These are phyloP conservation scores for Talaromyces stipitatus DNA, from an alignment of 495 filamentous ascomycete genomes.

Conservation along the genomic window DNA sequence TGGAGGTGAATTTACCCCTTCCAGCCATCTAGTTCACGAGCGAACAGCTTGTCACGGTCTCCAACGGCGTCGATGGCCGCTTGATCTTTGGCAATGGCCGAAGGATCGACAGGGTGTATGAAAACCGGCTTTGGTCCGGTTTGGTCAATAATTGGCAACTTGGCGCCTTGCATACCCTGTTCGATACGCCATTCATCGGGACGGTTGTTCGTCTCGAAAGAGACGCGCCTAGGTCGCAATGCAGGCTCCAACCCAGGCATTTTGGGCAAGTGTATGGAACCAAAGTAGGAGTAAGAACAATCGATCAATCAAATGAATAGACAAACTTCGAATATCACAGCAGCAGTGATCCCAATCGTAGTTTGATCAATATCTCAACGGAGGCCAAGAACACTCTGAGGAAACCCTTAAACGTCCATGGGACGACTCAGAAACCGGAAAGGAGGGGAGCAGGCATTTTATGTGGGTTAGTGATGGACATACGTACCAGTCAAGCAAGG, in stretches of 20 bases:
- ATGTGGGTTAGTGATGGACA: no score
- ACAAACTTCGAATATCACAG: no score
- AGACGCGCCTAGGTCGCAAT: not conserved
- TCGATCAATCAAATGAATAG: not conserved
- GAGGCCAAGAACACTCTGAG: no score
- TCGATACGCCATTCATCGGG: slow-evolving; percentile 48
- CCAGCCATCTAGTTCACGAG: slow-evolving; percentile 26
- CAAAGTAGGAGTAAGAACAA: not conserved
- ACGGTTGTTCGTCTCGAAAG: slow-evolving; percentile 22
- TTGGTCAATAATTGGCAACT: slow-evolving; percentile 41
- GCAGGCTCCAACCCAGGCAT: not conserved
- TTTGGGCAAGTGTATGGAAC: slow-evolving; percentile 6
- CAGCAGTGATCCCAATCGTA: no score
- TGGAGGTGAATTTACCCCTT: slow-evolving; percentile 19
- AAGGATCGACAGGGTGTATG: slow-evolving; percentile 14
- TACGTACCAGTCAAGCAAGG: no score
- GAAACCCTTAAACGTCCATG: no score
- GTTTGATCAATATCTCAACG: no score
- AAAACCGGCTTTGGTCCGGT: slow-evolving; percentile 19
- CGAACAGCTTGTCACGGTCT: slow-evolving; percentile 25
- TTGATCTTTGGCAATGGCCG: slow-evolving; percentile 24
- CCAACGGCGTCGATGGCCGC: slow-evolving; percentile 25
- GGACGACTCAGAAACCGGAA: not conserved
- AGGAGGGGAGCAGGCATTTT: not conserved
- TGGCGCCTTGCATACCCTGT: slow-evolving; percentile 38